These are phyloP conservation scores for Trypanosoma avium DNA, from an alignment of 208 protist species.

Conservation along the genomic window DNA sequence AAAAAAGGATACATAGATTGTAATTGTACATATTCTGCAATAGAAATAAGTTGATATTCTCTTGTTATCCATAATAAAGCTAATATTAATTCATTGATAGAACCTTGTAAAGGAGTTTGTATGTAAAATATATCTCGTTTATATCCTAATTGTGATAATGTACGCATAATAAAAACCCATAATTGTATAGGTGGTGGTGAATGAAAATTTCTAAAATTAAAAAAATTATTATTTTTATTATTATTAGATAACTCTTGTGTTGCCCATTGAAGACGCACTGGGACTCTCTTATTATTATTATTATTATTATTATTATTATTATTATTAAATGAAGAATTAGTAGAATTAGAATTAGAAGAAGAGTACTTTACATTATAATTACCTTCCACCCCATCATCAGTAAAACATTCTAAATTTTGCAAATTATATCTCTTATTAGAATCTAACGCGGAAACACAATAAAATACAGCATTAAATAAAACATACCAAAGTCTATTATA, in stretches of 20 bases:
- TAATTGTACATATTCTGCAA: constrained; percentile 71
- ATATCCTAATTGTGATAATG: constrained; percentile 63
- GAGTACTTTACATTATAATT: constrained; percentile 23
- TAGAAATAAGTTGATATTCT: constrained; percentile 56
- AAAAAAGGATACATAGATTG: constrained; percentile 53
- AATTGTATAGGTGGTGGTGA: constrained; percentile 30
- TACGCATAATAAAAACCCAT: constrained; percentile 58
- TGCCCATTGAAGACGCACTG: constrained; percentile 9
- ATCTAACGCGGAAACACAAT: constrained; percentile 47
- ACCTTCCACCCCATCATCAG: constrained; percentile 34
- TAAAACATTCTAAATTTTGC: constrained; percentile 31
- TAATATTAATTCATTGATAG: constrained; percentile 63
- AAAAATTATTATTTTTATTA: not conserved
- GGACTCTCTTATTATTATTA: constrained; percentile 6
- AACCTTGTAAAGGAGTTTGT: constrained; percentile 49
- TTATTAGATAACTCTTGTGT: not conserved
- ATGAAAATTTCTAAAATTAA: constrained; percentile 5
- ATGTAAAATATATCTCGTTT: constrained; percentile 57
- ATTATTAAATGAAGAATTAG: not conserved
- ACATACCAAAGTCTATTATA: constrained; percentile 17
- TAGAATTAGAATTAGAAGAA: not conserved
- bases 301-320: not conserved
- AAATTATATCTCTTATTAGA: not conserved
- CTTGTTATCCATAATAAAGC: constrained; percentile 79
- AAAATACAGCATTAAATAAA: constrained; percentile 68